Evolutionary conservation across 164 flowering plant species (phyloP), one percentile per base, ranked within the genome.

Genomic region (Pachysandra terminalis): DNA sequence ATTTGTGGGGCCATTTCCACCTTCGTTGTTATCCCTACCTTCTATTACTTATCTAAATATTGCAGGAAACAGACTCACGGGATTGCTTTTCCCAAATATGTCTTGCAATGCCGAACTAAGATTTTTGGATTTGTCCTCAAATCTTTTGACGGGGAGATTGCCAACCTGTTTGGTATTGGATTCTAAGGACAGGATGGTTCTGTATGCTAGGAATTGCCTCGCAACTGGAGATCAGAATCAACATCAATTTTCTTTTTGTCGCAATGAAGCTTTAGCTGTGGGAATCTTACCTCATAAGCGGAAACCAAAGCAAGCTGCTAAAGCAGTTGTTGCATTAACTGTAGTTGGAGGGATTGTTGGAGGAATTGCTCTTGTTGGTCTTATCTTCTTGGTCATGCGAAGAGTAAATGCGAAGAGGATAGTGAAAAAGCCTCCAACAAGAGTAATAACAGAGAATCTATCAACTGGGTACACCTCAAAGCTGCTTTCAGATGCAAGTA

Each of bases 221-320:
- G 72, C 68, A 24, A 75, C 71, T 61, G 66, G 41, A 17, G 76
- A 76, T 40, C 78, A 78, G 63, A 78, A 78, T 73, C 99, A 96
- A 68, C 83, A 83, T 69, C 89, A 90, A 19, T 22, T 76, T 62
- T 80, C 87, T 51, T 85, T 82, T 67, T 96, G 99, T 70, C 81
- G 79, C 22, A 96, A 86, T 76, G 90, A 89, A 78, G 99, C 99
- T 60, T 81, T 96, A 56, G 99, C 99, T 55, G 99, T 88, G 26
- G 98, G 96, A 65, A 73, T 91, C 27, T 13, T 85, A 37, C 89
- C 94, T 52, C 78, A 62, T 28, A 61, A 66, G 21, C 69, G 66
- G 59, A 81, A 75, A 68, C 67, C 21, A 37, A 78, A 64, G 61
- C 66, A 62, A 68, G 68, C 73, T 63, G 77, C 86, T 3, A 87